A percentile compares a stretch with the other conserved stretches of the same genome.
These are phyloP conservation scores for Diaporthe sp. DNA, from an alignment of 2,329 filamentous ascomycete species.

Conservation along the genomic window DNA sequence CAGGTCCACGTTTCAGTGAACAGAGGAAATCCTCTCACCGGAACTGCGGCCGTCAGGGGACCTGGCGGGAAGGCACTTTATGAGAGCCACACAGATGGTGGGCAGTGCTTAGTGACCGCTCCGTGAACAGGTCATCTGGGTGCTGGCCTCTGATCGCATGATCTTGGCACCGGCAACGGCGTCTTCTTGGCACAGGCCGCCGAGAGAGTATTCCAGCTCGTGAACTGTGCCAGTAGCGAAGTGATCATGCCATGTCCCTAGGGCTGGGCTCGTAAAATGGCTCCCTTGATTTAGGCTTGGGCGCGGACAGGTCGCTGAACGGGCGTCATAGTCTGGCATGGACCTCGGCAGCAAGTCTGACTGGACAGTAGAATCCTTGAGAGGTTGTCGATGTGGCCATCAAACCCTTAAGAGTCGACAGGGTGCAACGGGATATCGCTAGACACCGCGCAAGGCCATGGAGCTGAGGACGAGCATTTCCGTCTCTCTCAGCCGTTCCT, in stretches of 20 bases:
- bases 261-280: not conserved
- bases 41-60: not conserved
- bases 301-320: not conserved
- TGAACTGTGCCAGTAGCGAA: no score
- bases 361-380: no score
- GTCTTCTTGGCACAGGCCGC: not conserved
- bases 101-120: not conserved
- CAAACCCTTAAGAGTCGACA: rapidly evolving
- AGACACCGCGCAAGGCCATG: slow-evolving; percentile 79
- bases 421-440: slow-evolving; percentile 31
- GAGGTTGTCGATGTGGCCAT: no score
- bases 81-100: not conserved
- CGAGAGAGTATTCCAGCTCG: no score
- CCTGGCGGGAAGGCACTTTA: not conserved
- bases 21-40: not conserved
- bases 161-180: not conserved
- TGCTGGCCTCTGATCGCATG: not conserved
- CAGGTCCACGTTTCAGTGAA: not conserved
- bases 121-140: not conserved
- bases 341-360: no score
- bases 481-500: slow-evolving; percentile 62
- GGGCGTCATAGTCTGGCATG: not conserved
- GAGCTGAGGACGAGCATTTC: slow-evolving; percentile 78
- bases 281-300: no score
- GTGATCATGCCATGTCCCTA: no score